phyloP scores from a whole-genome alignment of 352 stramenopile species.

The Phytopythium sindhum region DNA sequence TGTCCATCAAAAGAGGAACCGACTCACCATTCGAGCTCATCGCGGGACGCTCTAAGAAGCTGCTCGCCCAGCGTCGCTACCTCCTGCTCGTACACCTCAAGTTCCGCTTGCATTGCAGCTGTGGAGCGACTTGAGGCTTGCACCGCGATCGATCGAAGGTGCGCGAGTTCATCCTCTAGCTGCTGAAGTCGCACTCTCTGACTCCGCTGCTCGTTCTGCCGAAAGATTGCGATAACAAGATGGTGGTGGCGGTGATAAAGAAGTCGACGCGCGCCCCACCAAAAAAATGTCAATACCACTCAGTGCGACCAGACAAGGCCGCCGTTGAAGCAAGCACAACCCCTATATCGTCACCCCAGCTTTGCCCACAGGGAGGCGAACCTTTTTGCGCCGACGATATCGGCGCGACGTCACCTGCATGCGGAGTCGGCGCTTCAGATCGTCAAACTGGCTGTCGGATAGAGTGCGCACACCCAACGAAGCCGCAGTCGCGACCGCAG shows the following conservation, averaged over 20 bases:
- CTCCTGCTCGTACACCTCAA: conserved; percentile 16
- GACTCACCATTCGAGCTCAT: conserved; percentile 18
- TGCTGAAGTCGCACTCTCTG: conserved; percentile 10
- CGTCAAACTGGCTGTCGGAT: conserved; percentile 20
- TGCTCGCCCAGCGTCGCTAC: conserved; percentile 11
- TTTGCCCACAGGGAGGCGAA: background rate
- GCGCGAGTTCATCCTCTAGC: conserved; percentile 14
- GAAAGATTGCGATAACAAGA: background rate
- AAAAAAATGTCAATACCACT: background rate
- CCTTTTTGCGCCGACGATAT: conserved; percentile 37
- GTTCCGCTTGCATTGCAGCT: conserved; percentile 14
- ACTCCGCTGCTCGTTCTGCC: conserved; percentile 9
- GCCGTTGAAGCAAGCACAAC: background rate
- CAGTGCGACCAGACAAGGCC: background rate
- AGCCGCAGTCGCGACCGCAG: background rate
- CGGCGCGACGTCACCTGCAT: conserved; percentile 30
- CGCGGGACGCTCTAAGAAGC: conserved; percentile 12
- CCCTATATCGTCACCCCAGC: background rate
- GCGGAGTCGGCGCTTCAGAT: conserved; percentile 26
- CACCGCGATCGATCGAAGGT: conserved; percentile 9
- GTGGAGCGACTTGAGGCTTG: conserved; percentile 9
- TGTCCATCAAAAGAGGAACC: background rate
- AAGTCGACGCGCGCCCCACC: background rate
- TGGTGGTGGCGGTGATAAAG: background rate
- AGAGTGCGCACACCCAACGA: conserved; percentile 17